phyloP scores from a whole-genome alignment of 176 grass and related monocot species.

The Microstegium vimineum region DNA sequence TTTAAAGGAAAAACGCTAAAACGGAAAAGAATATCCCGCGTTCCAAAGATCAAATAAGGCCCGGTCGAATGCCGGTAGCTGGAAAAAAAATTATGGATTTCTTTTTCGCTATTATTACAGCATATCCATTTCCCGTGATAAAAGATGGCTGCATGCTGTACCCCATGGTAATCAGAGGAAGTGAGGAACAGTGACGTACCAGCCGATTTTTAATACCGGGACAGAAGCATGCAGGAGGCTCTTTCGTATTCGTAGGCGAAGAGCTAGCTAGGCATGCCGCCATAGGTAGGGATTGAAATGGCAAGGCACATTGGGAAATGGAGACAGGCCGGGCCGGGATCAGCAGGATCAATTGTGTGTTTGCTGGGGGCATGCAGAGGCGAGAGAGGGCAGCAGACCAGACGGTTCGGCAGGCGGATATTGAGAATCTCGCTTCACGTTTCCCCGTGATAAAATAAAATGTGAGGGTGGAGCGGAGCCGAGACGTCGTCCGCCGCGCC shows the following conservation, averaged over 20 bases:
- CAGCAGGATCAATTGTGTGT: neutral
- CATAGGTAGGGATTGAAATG: conserved; percentile 45
- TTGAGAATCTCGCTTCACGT: conserved; percentile 43
- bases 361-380: conserved; percentile 15
- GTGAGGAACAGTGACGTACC: no score
- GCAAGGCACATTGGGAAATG: conserved; percentile 39
- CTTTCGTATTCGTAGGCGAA: neutral
- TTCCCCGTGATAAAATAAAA: conserved; percentile 30
- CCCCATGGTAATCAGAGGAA: no score
- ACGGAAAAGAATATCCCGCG: no score
- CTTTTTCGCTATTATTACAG: no score
- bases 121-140: no score
- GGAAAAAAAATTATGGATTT: no score
- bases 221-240: neutral
- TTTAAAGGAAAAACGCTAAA: no score
- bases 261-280: conserved; percentile 15
- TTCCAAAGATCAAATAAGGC: no score
- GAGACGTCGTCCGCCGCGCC: neutral
- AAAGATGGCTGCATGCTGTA: no score
- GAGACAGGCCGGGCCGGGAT: neutral
- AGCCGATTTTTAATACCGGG: neutral
- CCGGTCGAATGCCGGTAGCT: no score
- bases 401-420: conserved; percentile 36
- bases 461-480: neutral
- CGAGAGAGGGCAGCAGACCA: conserved; percentile 36